Base-by-base conservation (phyloP, 2,329 filamentous ascomycete genomes). In the Dothistroma pini region DNA sequence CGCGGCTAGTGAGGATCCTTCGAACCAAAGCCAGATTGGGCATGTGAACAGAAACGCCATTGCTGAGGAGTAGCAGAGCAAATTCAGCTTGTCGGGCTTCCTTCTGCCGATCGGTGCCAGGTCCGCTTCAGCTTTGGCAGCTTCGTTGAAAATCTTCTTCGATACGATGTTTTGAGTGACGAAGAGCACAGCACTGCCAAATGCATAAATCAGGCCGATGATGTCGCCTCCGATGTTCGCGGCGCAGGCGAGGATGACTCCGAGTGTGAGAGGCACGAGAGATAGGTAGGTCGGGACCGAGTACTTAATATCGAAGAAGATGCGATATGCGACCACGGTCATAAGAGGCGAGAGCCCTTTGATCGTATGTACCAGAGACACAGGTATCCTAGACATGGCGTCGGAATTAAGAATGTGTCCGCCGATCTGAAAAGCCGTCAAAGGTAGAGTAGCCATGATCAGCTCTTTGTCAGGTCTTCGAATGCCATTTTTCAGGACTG, bases 161-260 rank as follows among this genome's bases (percentile, higher is more conserved):
- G 93, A 97, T 67, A 97, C 96, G 60, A 99, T 99, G 73, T 99
- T 99, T 74, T 99, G 95, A 0, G 92, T 95, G 38, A 99, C 95
- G 72, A 99, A 99, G 66, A 97, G 89, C 59, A 97, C 80, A 8
- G 95, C 91, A n/a, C 91, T 93, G 35, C 91, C 80, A 41, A 99
- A 88, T 3, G 95, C 93, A 71, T 93, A 93, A 11, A 93, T 71
- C 19, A 99, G 89, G n/a, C 95, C 95, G 56, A 95, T 83, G 64
- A 97, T 84, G 72, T 99, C 93, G 32, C 90, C 93, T 1, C 91
- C 89, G 69, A 96, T 93, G 71, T 92, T 91, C 12, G 93, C 90
- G 1, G 93, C 97, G 76, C 95, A 99, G 10, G 95, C 95, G 67
- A 99, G 84, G 84, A 96, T 91, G 59, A 99, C 95, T n/a, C 95